Conservation (phyloP, 164 flowering plant species). For the Umbellularia californica region DNA sequence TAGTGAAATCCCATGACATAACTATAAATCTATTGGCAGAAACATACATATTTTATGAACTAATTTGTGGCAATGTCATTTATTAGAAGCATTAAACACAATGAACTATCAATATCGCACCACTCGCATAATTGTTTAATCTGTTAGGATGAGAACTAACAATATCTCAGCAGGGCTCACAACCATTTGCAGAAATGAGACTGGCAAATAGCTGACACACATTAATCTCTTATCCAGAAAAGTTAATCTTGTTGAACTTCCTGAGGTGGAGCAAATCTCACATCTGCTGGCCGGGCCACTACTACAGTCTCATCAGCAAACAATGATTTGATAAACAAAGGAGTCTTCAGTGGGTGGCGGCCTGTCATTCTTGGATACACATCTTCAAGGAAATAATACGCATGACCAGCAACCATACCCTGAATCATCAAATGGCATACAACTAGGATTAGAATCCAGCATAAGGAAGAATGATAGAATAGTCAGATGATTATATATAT, state of each 20-base stretch:
- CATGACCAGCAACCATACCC: constrained; percentile 99
- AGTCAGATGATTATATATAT: too few species aligned
- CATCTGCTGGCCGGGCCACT: constrained; percentile 67
- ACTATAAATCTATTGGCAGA: background rate
- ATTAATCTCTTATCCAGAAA: background rate
- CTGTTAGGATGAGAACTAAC: background rate
- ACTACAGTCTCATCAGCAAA: constrained; percentile 87
- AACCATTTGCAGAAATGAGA: background rate
- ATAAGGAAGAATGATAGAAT: too few species aligned
- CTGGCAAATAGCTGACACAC: background rate
- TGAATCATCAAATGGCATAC: constrained; percentile 18
- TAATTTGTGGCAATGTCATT: background rate
- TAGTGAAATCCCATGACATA: too few species aligned
- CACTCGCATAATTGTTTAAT: background rate
- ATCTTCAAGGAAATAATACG: constrained; percentile 90
- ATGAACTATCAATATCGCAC: background rate
- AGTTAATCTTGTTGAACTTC: constrained; percentile 49
- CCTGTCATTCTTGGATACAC: constrained; percentile 93
- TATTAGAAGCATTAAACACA: background rate
- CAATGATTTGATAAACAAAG: constrained; percentile 69
- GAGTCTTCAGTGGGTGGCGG: constrained; percentile 83
- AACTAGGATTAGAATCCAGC: too few species aligned
- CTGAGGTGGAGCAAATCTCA: constrained; percentile 70
- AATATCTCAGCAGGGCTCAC: background rate
- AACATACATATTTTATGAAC: background rate